Base-by-base conservation (phyloP, 306 rosid species). In the Morella rubra region DNA sequence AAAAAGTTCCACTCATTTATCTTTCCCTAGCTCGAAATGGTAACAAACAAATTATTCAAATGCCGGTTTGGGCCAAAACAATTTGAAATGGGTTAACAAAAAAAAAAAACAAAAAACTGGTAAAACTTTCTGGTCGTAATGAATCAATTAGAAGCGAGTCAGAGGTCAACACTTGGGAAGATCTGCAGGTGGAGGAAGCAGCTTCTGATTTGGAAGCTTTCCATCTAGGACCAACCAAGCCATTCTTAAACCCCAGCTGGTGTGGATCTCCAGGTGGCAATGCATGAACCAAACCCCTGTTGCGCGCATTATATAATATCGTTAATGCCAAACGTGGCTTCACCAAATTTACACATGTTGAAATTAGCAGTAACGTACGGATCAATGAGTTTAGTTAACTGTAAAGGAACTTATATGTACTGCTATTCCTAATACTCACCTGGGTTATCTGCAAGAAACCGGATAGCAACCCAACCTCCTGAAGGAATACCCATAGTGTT, bases 241-340 rank as follows among this genome's bases (percentile, higher is more conserved):
- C 69, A 62, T 62, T 45, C 18, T 62, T 20, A 62, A 62, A 22
- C 69, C 69, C 69, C 69, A 62, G 11, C 69, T 62, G 10, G 69
- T 32, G 20, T 62, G 69, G 69, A 62, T 62, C 46, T 62, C 69
- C 69, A 62, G 44, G 45, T 62, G 69, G 69, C 69, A 62, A 32
- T 62, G 69, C 69, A 62, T 32, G 69, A 62, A 62, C 69, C 69
- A 62, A 32, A 62, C 69, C 45, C 69, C 69, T 62, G 69, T 62
- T 62, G 46, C 22, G 0, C 45, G 37, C n/a, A 37, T 61, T 27
- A 32, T 58, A 32, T 58, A 15, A 0, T 11, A 15, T 62, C n/a
- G 13, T 62, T 7, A 14, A 4, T n/a, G n/a, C 16, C n/a, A 4
- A 46, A 46, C 11, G 37, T 32, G 37, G 37, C 37, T 32, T 32